Conservation (phyloP, 192 early-diverging fungal species). For the Entophlyctis helioformis region DNA sequence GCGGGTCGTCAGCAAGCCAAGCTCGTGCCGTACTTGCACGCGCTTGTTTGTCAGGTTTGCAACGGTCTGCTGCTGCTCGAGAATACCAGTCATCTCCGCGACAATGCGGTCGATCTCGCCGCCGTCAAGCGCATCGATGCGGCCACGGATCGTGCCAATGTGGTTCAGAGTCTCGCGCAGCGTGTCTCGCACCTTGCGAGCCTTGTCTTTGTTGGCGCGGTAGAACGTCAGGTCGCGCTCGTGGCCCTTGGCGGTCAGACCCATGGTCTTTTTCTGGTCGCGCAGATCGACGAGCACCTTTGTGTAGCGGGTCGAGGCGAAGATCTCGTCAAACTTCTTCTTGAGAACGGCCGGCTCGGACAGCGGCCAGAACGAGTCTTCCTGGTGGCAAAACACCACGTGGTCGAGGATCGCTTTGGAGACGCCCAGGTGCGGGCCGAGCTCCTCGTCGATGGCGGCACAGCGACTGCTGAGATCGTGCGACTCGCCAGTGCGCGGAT, state of each 20-base stretch:
- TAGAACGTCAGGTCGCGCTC: too few species aligned
- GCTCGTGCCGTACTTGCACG: too few species aligned
- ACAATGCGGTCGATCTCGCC: too few species aligned
- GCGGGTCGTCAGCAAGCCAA: too few species aligned
- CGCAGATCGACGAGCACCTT: constrained; percentile 83
- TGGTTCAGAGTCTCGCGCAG: too few species aligned
- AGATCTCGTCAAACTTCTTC: constrained; percentile 98
- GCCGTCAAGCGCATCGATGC: too few species aligned
- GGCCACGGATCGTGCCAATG: too few species aligned
- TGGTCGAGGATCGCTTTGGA: constrained; percentile 87
- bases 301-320: constrained; percentile 79
- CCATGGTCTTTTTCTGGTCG: constrained; percentile 59
- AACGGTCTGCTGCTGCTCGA: background rate
- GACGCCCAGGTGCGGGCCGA: constrained; percentile 81
- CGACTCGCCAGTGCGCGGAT: constrained; percentile 37
- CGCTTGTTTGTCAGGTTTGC: too few species aligned
- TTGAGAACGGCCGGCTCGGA: constrained; percentile 77
- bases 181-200: constrained; percentile 43
- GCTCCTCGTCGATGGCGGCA: constrained; percentile 73
- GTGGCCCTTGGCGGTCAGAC: too few species aligned
- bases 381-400: constrained; percentile 99
- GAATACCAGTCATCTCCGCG: background rate
- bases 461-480: constrained; percentile 55
- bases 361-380: constrained; percentile 95
- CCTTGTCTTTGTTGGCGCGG: constrained; percentile 63